Base-by-base conservation (phyloP, 495 filamentous ascomycete genomes). In the Daldinia concentrica region DNA sequence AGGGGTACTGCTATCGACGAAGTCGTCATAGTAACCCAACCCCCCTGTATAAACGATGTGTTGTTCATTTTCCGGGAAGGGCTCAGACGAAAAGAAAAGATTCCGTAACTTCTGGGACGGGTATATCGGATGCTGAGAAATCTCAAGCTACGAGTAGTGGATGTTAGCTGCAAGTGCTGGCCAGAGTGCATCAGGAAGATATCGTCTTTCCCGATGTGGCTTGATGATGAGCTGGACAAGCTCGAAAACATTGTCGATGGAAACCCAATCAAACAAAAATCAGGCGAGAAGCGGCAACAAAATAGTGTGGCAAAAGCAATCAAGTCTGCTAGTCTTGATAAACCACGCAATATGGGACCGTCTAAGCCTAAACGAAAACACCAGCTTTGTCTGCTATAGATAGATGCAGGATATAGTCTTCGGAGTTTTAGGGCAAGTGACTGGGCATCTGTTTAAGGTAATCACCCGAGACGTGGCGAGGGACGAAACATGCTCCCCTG, bases 121-220 rank as follows among this genome's bases (percentile, higher is more conserved):
- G 63, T 71, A 67, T 58, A 29, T 70, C 71, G 71, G 67, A 66
- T 71, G 58, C 27, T 59, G 52, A 65, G 58, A 60, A 70, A 65
- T 24, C 71, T 71, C 48, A 59, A 74, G 61, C 66, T 62, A 70
- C 65, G 27, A 48, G 48, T 61, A 64, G 36, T 71, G 55, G 66
- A 24, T 72, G 73, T 74, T 77, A 50, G 73, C 76, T 77, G 71
- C 73, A 71, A 71, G 67, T 69, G 66, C 52, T 68, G 56, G 61
- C 71, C 59, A 68, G 56, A 67, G 50, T 74, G 69, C 68, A 69
- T 77, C 68, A 71, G 64, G 62, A 70, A 50, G 68, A 64, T 57
- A 72, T 68, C 64, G 45, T 68, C 63, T 69, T 68, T 74, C 70
- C 74, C 76, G 72, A 78, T 73, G 76, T 78, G 76, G 76, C 76